Conservation (phyloP, 192 early-diverging fungal species). For the Rhizoclosmatium globosum region DNA sequence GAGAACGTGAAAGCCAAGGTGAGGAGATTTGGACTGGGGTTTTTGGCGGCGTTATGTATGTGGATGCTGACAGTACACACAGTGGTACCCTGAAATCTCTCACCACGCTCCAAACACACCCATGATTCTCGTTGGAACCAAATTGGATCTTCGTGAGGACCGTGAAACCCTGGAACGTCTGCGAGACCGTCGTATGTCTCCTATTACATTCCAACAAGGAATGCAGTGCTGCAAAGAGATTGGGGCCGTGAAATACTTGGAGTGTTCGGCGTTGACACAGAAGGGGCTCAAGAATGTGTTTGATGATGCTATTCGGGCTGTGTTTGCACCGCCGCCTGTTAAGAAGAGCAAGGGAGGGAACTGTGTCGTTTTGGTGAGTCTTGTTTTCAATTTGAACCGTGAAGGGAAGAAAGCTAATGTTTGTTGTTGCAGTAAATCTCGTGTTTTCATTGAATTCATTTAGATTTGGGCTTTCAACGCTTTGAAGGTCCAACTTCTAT, state of each 20-base stretch:
- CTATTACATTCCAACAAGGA: slow-evolving; percentile 89
- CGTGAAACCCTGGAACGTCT: slow-evolving; percentile 88
- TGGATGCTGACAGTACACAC: not conserved
- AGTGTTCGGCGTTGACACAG: slow-evolving; percentile 98
- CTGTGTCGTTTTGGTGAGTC: slow-evolving; percentile 78
- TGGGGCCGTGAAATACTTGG: slow-evolving; percentile 89
- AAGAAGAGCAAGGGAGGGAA: slow-evolving; percentile 65
- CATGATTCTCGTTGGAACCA: slow-evolving; percentile 94
- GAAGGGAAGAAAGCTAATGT: not conserved
- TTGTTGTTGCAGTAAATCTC: not conserved
- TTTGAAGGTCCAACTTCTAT: not conserved
- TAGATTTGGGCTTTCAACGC: not conserved
- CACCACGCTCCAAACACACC: slow-evolving; percentile 96
- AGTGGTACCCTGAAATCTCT: slow-evolving; percentile 95
- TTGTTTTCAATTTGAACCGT: not conserved
- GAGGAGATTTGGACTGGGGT: not conserved
- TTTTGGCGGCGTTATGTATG: not conserved
- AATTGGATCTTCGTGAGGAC: slow-evolving; percentile 98
- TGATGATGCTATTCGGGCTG: slow-evolving; percentile 97
- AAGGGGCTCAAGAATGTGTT: slow-evolving; percentile 98
- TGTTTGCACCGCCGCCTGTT: slow-evolving; percentile 75
- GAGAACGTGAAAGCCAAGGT: slow-evolving; percentile 98
- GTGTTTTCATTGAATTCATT: not conserved
- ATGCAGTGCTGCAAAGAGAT: slow-evolving; percentile 90
- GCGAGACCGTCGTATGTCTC: slow-evolving; percentile 83